Percentiles rank a stretch among this genome's conserved stretches.
Conservation (phyloP, 352 stramenopile genomes). For the Globisporangium emineosum region DNA sequence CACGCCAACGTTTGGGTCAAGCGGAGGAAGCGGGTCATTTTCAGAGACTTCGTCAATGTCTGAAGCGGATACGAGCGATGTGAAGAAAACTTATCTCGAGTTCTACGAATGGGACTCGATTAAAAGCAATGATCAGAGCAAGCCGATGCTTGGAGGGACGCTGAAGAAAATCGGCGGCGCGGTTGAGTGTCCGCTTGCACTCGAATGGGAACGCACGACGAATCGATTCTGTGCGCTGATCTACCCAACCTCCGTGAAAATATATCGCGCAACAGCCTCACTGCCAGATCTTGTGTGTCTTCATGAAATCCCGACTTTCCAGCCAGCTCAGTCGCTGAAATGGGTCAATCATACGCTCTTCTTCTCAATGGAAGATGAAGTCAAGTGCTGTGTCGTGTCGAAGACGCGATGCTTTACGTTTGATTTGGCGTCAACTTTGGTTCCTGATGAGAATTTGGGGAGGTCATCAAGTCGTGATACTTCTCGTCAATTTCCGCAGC, state of each 20-base stretch:
- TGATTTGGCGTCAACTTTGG: conserved; percentile 45
- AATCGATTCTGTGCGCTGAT: conserved; percentile 56
- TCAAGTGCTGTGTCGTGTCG: conserved; percentile 69
- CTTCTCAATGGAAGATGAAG: conserved; percentile 45
- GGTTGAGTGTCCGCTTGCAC: conserved; percentile 51
- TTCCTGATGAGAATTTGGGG: neutral
- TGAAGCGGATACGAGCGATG: conserved; percentile 27
- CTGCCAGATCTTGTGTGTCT: conserved; percentile 35
- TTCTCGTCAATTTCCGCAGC: conserved; percentile 39
- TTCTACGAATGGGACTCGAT: conserved; percentile 67
- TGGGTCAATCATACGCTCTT: conserved; percentile 78
- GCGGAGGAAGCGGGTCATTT: conserved; percentile 16
- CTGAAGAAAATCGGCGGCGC: conserved; percentile 26
- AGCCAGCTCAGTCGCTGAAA: conserved; percentile 37
- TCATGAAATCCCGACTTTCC: conserved; percentile 52
- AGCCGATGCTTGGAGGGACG: conserved; percentile 9
- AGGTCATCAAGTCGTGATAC: conserved; percentile 18
- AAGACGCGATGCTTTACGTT: conserved; percentile 55
- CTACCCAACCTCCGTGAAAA: conserved; percentile 42
- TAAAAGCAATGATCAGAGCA: conserved; percentile 10
- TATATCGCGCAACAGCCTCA: conserved; percentile 36
- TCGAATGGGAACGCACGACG: conserved; percentile 59
- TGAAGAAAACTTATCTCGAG: conserved; percentile 61
- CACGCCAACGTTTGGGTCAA: conserved; percentile 22
- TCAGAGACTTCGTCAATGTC: conserved; percentile 10